Evolutionary conservation across 768 basidiomycete genomes (phyloP).

Genomic region (Trametes meyenii): DNA sequence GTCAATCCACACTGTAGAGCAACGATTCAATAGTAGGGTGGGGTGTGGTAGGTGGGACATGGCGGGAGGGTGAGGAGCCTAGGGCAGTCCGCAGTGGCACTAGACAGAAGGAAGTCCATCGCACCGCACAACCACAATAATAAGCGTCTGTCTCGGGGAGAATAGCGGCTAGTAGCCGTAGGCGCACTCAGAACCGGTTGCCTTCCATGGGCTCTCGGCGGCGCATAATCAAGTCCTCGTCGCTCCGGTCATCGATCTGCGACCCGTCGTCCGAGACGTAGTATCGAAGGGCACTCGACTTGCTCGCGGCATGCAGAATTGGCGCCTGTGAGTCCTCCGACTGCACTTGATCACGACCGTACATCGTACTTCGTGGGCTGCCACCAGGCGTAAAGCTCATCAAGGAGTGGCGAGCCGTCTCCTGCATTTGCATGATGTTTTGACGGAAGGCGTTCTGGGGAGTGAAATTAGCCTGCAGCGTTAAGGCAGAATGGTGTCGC

Average conservation of each 20-base stretch:
- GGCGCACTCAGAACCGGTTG: slow-evolving; percentile 21
- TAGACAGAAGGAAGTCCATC: background rate
- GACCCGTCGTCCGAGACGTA: slow-evolving; percentile 50
- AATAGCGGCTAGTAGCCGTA: background rate
- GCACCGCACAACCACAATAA: background rate
- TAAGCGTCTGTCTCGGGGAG: background rate
- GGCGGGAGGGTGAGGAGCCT: background rate
- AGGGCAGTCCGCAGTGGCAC: background rate
- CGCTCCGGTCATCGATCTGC: slow-evolving; percentile 29
- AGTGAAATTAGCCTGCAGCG: background rate
- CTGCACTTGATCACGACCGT: slow-evolving; percentile 46
- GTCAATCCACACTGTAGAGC: background rate
- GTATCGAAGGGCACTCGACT: slow-evolving; percentile 57
- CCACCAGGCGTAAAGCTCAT: slow-evolving; percentile 48
- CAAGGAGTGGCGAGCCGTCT: slow-evolving; percentile 69
- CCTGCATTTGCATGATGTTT: slow-evolving; percentile 78
- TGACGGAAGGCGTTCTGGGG: slow-evolving; percentile 75
- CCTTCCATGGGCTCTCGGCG: slow-evolving; percentile 19
- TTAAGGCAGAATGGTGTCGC: background rate
- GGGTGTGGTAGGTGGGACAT: background rate
- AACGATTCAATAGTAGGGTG: background rate
- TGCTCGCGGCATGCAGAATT: slow-evolving; percentile 49
- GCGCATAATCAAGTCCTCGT: slow-evolving; percentile 52
- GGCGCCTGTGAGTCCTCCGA: slow-evolving; percentile 60
- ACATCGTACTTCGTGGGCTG: slow-evolving; percentile 50